Conservation (phyloP, 176 grass and related monocot species). For the Bothriochloa decipiens region DNA sequence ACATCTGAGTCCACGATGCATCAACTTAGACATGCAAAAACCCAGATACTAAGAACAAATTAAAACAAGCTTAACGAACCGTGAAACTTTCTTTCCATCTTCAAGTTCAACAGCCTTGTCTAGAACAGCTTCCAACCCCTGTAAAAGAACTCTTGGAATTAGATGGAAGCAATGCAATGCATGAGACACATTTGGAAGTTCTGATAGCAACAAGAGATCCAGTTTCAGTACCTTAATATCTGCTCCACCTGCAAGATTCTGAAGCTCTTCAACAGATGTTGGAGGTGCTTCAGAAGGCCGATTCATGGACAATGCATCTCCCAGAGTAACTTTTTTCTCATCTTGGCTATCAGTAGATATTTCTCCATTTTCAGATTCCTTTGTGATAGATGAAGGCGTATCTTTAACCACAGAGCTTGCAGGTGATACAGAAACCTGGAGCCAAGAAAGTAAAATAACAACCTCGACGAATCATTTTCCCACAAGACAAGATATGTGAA, state of each 20-base stretch:
- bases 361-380: conserved; percentile 75
- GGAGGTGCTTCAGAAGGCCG: conserved; percentile 58
- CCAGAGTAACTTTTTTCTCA: conserved; percentile 67
- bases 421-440: conserved; percentile 60
- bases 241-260: conserved; percentile 93
- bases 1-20: background rate
- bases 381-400: conserved; percentile 54
- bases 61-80: conserved; percentile 58
- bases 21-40: conserved; percentile 23
- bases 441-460: conserved; percentile 35
- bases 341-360: conserved; percentile 68
- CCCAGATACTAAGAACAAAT: conserved; percentile 27
- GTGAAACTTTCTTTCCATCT: conserved; percentile 92
- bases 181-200: conserved; percentile 7
- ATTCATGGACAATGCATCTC: conserved; percentile 81
- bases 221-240: conserved; percentile 85
- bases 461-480: conserved; percentile 25
- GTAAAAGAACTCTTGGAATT: conserved; percentile 43
- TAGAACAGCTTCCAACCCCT: conserved; percentile 98
- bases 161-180: conserved; percentile 41
- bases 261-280: conserved; percentile 94
- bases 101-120: conserved; percentile 97
- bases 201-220: conserved; percentile 6
- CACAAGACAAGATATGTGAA: conserved; percentile 24
- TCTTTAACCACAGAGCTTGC: conserved; percentile 56